phyloP scores from a whole-genome alignment of 1,284 basidiomycete genomes.

The Acaromyces ingoldii region DNA sequence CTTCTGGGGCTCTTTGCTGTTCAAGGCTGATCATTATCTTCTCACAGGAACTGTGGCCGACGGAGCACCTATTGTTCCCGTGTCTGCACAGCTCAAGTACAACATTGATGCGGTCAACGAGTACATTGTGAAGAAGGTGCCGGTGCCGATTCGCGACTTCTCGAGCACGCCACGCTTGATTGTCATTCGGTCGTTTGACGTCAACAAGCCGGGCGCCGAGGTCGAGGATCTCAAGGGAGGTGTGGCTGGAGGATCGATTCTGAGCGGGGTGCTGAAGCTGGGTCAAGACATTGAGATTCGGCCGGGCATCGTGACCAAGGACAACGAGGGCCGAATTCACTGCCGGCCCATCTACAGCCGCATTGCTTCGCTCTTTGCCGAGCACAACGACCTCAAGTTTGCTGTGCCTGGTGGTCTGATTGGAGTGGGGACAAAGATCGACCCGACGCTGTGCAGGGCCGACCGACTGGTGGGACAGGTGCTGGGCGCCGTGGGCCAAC shows the following conservation, averaged over 20 bases:
- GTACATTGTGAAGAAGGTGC: conserved; percentile 94
- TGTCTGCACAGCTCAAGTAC: conserved; percentile 96
- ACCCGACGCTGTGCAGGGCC: conserved; percentile 92
- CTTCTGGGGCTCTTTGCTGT: not conserved
- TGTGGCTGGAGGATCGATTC: conserved; percentile 92
- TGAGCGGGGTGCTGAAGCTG: conserved; percentile 81
- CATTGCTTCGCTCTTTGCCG: conserved; percentile 86
- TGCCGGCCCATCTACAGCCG: conserved; percentile 90
- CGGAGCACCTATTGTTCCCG: conserved; percentile 93
- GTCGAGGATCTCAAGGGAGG: conserved; percentile 96
- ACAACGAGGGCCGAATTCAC: conserved; percentile 78
- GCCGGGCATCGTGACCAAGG: conserved; percentile 94
- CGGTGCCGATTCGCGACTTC: conserved; percentile 90
- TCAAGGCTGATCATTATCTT: too few relatives aligned
- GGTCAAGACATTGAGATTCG: conserved; percentile 95
- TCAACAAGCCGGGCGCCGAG: conserved; percentile 97
- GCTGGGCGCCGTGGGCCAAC: conserved; percentile 83
- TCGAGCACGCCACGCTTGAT: conserved; percentile 84
- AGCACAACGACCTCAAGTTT: conserved; percentile 88
- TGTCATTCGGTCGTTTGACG: conserved; percentile 99
- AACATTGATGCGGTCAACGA: conserved; percentile 99
- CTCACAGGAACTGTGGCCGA: conserved; percentile 83
- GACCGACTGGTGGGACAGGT: conserved; percentile 96
- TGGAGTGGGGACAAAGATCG: conserved; percentile 94
- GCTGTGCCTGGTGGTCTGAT: conserved; percentile 96